A percentile compares a stretch with the other conserved stretches of the same genome.
phyloP scores from a whole-genome alignment of 2,329 filamentous ascomycete species.

The Pseudocercospora crystallina region DNA sequence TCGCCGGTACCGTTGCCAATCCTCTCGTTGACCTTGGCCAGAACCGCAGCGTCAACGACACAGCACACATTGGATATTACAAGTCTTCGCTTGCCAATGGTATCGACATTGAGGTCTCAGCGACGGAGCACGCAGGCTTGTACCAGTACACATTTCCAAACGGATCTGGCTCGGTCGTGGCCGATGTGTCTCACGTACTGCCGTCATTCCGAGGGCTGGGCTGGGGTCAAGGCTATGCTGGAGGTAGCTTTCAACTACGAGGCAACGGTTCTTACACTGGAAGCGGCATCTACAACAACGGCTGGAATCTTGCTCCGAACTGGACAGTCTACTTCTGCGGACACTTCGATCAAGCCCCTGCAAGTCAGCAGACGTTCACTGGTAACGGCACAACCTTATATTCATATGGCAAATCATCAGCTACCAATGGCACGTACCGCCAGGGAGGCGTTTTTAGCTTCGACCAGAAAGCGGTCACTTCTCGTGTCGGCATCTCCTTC shows the following conservation, averaged over 20 bases:
- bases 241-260: slow-evolving; percentile 55
- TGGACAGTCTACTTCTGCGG: slow-evolving; percentile 64
- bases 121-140: slow-evolving; percentile 56
- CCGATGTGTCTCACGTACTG: slow-evolving; percentile 64
- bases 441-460: too few species aligned
- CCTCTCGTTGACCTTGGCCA: slow-evolving; percentile 26
- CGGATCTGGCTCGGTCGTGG: slow-evolving; percentile 50
- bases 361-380: slow-evolving; percentile 30
- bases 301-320: slow-evolving; percentile 61
- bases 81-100: slow-evolving; percentile 55
- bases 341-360: slow-evolving; percentile 50
- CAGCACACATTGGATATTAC: slow-evolving; percentile 62
- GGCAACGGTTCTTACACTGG: slow-evolving; percentile 53
- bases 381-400: slow-evolving; percentile 35
- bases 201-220: slow-evolving; percentile 55
- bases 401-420: slow-evolving; percentile 26
- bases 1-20: slow-evolving; percentile 19
- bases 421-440: too few species aligned
- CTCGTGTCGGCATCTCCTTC: too few species aligned
- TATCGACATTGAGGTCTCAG: slow-evolving; percentile 59
- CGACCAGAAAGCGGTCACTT: too few species aligned
- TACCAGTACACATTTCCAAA: slow-evolving; percentile 60
- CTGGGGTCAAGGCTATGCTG: slow-evolving; percentile 58
- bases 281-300: slow-evolving; percentile 60
- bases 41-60: slow-evolving; percentile 31